These are phyloP conservation scores for Rosa lucieae DNA, from an alignment of 306 rosid genomes.

Conservation along the genomic window DNA sequence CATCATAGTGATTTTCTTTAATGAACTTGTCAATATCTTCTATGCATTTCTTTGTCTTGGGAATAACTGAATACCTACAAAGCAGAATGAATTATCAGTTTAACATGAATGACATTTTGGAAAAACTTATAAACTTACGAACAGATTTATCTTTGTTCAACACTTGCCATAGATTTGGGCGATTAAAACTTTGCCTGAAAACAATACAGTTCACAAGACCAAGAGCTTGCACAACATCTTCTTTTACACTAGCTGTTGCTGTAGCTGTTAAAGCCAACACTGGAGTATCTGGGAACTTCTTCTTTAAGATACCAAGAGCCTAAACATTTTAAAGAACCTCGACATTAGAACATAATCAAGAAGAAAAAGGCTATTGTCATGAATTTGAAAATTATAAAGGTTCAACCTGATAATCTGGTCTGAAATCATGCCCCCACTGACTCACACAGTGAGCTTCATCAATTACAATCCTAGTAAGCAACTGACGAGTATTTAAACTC, in stretches of 20 bases:
- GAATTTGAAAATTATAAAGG: slow-evolving; percentile 24
- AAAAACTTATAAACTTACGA: slow-evolving; percentile 7
- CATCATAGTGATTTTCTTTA: slow-evolving; percentile 81
- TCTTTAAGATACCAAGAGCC: slow-evolving; percentile 98
- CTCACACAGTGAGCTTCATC: slow-evolving; percentile 99
- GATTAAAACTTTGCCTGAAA: slow-evolving; percentile 98
- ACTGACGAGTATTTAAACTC: slow-evolving; percentile 72
- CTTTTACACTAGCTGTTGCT: slow-evolving; percentile 98
- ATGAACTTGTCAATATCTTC: slow-evolving; percentile 91
- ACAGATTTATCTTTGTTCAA: slow-evolving; percentile 25
- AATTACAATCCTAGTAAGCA: slow-evolving; percentile 93
- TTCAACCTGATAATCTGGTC: slow-evolving; percentile 97
- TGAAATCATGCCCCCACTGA: slow-evolving; percentile 99
- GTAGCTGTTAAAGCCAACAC: slow-evolving; percentile 98
- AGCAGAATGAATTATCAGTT: slow-evolving; percentile 18
- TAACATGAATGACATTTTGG: slow-evolving; percentile 1
- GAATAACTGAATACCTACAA: slow-evolving; percentile 83
- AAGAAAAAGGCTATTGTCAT: background rate
- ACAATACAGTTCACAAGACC: slow-evolving; percentile 89
- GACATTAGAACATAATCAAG: background rate
- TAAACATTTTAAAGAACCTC: slow-evolving; percentile 37
- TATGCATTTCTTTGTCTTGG: slow-evolving; percentile 86
- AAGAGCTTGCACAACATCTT: slow-evolving; percentile 98
- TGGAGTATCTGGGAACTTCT: slow-evolving; percentile 89
- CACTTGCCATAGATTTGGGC: slow-evolving; percentile 81